Evolutionary conservation across 805 yeast species (phyloP).

Genomic region (Grigorovia jiainica): DNA sequence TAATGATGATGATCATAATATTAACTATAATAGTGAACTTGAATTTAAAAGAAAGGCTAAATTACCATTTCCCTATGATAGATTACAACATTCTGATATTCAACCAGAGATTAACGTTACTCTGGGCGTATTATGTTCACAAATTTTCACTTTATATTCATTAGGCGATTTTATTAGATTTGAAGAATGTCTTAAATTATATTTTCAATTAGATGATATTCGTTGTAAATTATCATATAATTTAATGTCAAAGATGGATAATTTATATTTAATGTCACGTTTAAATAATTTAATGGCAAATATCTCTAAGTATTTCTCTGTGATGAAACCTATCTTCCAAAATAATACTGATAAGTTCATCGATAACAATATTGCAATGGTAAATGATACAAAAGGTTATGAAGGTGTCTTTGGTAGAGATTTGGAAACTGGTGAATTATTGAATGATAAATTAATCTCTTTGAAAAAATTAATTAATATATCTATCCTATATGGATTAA

Average conservation of each 20-base stretch:
- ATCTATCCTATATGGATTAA: constrained; percentile 62
- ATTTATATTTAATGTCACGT: constrained; percentile 37
- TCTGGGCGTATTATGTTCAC: constrained; percentile 48
- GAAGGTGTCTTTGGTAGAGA: constrained; percentile 62
- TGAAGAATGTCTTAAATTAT: constrained; percentile 44
- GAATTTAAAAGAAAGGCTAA: constrained; percentile 23
- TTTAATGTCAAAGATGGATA: constrained; percentile 48
- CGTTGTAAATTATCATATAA: constrained; percentile 43
- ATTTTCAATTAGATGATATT: constrained; percentile 48
- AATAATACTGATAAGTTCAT: not conserved
- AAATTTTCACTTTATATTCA: constrained; percentile 61
- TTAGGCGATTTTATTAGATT: constrained; percentile 59
- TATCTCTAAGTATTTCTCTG: constrained; percentile 50
- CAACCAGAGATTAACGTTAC: constrained; percentile 51
- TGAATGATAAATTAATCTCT: constrained; percentile 32
- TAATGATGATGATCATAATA: constrained; percentile 19
- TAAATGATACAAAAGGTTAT: constrained; percentile 48
- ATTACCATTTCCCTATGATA: constrained; percentile 50
- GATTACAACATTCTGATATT: constrained; percentile 36
- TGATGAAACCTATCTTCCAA: constrained; percentile 9
- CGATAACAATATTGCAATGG: constrained; percentile 7
- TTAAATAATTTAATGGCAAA: constrained; percentile 46
- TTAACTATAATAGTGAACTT: constrained; percentile 8
- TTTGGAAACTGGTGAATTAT: constrained; percentile 46
- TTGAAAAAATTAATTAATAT: constrained; percentile 56